These are phyloP conservation scores for Exophiala sideris DNA, from an alignment of 2,329 filamentous ascomycete species.

Conservation along the genomic window DNA sequence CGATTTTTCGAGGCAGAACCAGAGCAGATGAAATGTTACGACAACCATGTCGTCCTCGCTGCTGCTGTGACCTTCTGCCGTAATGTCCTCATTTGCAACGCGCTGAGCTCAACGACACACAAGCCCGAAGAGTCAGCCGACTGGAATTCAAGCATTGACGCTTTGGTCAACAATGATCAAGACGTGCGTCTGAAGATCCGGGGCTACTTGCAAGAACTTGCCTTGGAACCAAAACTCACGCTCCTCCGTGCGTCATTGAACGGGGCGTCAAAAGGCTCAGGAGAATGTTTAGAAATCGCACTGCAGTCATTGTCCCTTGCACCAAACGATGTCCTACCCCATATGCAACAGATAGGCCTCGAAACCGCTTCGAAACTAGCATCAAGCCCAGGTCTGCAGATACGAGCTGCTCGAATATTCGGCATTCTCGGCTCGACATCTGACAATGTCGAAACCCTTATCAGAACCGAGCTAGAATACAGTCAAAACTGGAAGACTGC, in stretches of 20 bases:
- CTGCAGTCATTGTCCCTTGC: conserved; percentile 55
- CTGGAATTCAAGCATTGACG: conserved; percentile 77
- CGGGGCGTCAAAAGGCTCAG: conserved; percentile 39
- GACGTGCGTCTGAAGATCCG: conserved; percentile 19
- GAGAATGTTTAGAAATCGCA: conserved; percentile 48
- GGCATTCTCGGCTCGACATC: conserved; percentile 72
- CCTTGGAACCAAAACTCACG: conserved; percentile 31
- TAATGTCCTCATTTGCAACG: conserved; percentile 58
- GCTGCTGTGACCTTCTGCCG: conserved; percentile 68
- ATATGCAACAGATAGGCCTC: conserved; percentile 2
- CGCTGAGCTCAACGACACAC: conserved; percentile 46
- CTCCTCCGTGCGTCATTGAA: conserved; percentile 45
- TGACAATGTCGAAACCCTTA: conserved; percentile 19
- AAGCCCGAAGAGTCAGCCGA: conserved; percentile 64
- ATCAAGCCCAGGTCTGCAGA: conserved; percentile 67
- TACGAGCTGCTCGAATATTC: conserved; percentile 65
- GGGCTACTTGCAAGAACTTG: conserved; percentile 22
- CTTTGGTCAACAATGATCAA: conserved; percentile 23
- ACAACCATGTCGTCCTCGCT: conserved; percentile 55
- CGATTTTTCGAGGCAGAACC: conserved; percentile 43
- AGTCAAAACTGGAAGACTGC: conserved; percentile 53
- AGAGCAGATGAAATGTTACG: conserved; percentile 33
- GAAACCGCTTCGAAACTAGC: conserved; percentile 32
- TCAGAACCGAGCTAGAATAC: conserved; percentile 9
- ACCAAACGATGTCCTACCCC: conserved; percentile 42